Percentiles rank a stretch among this genome's conserved stretches.
phyloP scores from a whole-genome alignment of 2,329 filamentous ascomycete genomes.

The Penicillium corylophilum region DNA sequence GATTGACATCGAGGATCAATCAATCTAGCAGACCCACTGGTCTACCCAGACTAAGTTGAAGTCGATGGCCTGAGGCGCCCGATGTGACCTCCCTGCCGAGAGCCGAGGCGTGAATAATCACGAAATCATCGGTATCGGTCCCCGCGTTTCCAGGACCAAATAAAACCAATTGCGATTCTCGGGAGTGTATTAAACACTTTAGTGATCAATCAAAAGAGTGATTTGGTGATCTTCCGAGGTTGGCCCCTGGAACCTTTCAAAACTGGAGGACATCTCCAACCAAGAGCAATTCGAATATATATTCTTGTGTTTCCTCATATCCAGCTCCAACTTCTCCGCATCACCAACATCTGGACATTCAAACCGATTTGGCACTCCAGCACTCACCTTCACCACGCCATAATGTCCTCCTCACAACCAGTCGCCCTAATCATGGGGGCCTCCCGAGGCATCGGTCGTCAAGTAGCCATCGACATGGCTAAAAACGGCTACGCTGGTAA shows the following conservation, averaged over 20 bases:
- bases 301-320: background rate
- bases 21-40: background rate
- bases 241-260: background rate
- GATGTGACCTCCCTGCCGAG: background rate
- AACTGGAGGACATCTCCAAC: too few species aligned
- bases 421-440: constrained; percentile 74
- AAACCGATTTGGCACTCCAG: background rate
- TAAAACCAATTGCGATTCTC: background rate
- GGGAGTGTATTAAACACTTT: background rate
- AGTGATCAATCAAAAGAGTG: background rate
- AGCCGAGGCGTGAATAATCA: constrained; percentile 25
- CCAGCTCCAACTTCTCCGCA: background rate
- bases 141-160: background rate
- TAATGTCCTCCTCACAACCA: constrained; percentile 21
- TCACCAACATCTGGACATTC: background rate
- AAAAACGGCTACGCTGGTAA: constrained; percentile 68
- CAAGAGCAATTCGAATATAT: background rate
- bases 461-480: constrained; percentile 75
- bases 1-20: too few species aligned
- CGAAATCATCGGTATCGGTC: constrained; percentile 12
- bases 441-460: constrained; percentile 76
- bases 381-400: background rate
- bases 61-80: background rate
- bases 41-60: background rate
- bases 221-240: background rate